Conservation (phyloP, 2,329 filamentous ascomycete genomes). For the Pezicula radicicola region DNA sequence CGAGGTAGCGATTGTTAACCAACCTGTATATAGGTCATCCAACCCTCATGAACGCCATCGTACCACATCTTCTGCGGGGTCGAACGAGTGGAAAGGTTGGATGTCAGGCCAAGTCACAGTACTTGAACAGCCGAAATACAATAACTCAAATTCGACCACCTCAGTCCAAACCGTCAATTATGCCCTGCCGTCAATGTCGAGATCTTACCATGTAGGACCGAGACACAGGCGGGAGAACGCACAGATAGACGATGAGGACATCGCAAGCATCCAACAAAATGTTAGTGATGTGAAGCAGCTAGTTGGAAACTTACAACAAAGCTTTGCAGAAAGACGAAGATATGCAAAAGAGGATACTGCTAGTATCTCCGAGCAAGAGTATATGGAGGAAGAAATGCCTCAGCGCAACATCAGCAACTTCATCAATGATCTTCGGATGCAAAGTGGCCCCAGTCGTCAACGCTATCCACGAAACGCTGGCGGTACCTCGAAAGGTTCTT, state of each 20-base stretch:
- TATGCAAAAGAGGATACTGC: background rate
- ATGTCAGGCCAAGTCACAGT: conserved; percentile 50
- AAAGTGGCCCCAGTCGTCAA: background rate
- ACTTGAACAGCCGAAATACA: conserved; percentile 33
- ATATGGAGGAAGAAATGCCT: background rate
- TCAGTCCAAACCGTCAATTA: conserved; percentile 18
- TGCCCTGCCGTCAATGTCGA: conserved; percentile 25
- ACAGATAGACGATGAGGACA: conserved; percentile 42
- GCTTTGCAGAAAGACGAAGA: background rate
- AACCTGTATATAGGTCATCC: conserved; percentile 25
- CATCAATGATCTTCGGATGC: background rate
- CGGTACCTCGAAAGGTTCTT: background rate
- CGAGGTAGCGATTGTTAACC: conserved; percentile 32
- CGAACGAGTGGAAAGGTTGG: conserved; percentile 53
- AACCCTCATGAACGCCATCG: conserved; percentile 26
- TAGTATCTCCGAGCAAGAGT: background rate
- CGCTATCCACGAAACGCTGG: background rate
- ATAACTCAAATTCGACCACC: conserved; percentile 3
- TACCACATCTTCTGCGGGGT: conserved; percentile 41
- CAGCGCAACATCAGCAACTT: conserved; percentile 1
- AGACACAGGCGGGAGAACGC: conserved; percentile 48
- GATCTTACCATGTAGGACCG: conserved; percentile 17
- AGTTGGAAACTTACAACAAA: conserved; percentile 19
- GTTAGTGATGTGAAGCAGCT: conserved; percentile 15
- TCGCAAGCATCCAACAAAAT: conserved; percentile 10